Evolutionary conservation across 129 eudicot species (phyloP).

Genomic region (carrot (Daucus carota)): DNA sequence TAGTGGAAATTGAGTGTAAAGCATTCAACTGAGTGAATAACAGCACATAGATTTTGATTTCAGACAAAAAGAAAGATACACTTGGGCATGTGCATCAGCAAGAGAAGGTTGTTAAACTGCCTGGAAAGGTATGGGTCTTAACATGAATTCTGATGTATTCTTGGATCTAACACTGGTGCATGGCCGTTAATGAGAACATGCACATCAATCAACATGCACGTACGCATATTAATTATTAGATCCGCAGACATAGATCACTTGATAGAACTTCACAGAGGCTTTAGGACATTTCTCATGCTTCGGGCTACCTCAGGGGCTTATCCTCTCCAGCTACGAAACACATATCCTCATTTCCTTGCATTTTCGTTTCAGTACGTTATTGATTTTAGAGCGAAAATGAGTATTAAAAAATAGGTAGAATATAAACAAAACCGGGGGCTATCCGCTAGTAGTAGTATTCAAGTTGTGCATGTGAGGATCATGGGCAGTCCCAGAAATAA

Average conservation of each 20-base stretch:
- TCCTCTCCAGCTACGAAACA: background rate
- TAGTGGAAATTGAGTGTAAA: background rate
- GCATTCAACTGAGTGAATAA: background rate
- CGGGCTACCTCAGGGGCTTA: background rate
- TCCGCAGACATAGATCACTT: background rate
- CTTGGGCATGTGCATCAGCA: slow-evolving; percentile 5
- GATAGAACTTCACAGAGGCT: background rate
- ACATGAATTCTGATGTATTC: slow-evolving; percentile 5
- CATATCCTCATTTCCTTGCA: background rate
- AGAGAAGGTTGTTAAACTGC: background rate
- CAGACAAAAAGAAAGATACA: background rate
- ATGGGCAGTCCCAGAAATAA: slow-evolving; percentile 6
- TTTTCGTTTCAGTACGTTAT: background rate
- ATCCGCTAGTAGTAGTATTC: background rate
- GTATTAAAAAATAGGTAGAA: background rate
- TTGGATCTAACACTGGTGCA: slow-evolving; percentile 1
- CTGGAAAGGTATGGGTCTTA: slow-evolving; percentile 2
- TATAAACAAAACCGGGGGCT: slow-evolving; percentile 1
- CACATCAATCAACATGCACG: background rate
- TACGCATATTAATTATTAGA: background rate
- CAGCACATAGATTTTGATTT: slow-evolving; percentile 5
- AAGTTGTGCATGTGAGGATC: background rate
- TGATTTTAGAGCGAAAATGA: background rate
- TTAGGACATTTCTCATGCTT: background rate
- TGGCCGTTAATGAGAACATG: slow-evolving; percentile 6